Evolutionary conservation across 2,329 filamentous ascomycete species (phyloP).

Genomic region (Mariannaea elegans): DNA sequence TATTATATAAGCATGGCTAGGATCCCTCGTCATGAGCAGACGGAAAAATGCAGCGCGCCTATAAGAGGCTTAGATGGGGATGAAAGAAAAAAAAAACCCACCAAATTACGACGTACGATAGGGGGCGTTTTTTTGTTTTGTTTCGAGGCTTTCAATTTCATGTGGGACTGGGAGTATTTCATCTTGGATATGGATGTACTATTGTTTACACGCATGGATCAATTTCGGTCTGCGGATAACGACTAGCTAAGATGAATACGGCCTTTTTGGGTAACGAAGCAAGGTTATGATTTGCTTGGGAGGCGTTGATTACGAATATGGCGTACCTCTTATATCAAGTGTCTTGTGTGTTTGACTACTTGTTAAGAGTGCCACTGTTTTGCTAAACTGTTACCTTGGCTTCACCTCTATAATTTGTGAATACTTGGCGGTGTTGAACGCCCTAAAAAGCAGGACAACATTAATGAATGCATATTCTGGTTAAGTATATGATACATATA

Average conservation of each 20-base stretch:
- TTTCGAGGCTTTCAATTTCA: neutral
- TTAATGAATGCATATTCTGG: too few relatives aligned
- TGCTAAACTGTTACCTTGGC: neutral
- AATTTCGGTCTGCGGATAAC: slow-evolving; percentile 2
- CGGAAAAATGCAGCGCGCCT: neutral
- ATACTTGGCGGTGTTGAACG: too few relatives aligned
- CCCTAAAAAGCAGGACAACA: too few relatives aligned
- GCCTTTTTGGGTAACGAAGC: slow-evolving; percentile 6
- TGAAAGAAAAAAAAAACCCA: slow-evolving; percentile 6
- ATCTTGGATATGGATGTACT: slow-evolving; percentile 18
- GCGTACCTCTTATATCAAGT: slow-evolving; percentile 1
- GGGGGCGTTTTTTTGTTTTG: slow-evolving; percentile 19
- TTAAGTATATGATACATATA: too few relatives aligned
- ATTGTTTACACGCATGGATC: slow-evolving; percentile 7
- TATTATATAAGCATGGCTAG: slow-evolving; percentile 7
- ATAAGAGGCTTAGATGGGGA: neutral
- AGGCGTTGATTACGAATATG: slow-evolving; percentile 8
- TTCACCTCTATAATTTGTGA: too few relatives aligned
- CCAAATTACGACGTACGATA: slow-evolving; percentile 20
- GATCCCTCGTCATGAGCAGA: neutral
- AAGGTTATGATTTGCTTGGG: neutral
- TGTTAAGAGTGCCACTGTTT: neutral
- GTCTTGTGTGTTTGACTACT: neutral
- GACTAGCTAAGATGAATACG: slow-evolving; percentile 1
- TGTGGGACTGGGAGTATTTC: neutral